Evolutionary conservation across 768 basidiomycete species (phyloP).

Genomic region (Agrocybe chaxingu): DNA sequence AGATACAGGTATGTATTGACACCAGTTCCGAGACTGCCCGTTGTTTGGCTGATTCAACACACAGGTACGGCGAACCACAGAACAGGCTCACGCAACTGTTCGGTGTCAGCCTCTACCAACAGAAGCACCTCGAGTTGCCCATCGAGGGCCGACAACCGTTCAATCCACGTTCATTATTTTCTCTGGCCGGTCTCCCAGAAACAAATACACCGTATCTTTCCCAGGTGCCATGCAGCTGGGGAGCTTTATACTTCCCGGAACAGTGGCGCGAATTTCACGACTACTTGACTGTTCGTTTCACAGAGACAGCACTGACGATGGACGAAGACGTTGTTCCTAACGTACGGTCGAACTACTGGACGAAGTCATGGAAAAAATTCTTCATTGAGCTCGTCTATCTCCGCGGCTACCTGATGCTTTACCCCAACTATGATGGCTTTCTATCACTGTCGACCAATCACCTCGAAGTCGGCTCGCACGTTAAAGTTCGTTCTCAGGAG

Average conservation of each 20-base stretch:
- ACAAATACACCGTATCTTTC: slow-evolving; percentile 74
- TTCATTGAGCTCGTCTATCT: slow-evolving; percentile 85
- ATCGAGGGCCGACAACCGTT: slow-evolving; percentile 66
- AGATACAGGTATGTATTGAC: slow-evolving; percentile 57
- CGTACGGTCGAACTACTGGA: slow-evolving; percentile 81
- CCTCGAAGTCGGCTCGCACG: slow-evolving; percentile 81
- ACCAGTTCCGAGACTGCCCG: neutral
- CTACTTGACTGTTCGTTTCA: slow-evolving; percentile 71
- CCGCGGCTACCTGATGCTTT: slow-evolving; percentile 84
- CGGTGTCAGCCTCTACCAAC: slow-evolving; percentile 85
- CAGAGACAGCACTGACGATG: slow-evolving; percentile 40
- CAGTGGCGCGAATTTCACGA: slow-evolving; percentile 86
- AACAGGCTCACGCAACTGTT: slow-evolving; percentile 51
- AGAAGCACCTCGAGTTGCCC: slow-evolving; percentile 74
- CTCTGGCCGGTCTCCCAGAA: slow-evolving; percentile 30
- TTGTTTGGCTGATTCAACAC: neutral
- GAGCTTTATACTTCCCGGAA: slow-evolving; percentile 86
- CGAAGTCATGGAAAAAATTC: slow-evolving; percentile 83
- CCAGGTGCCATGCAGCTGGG: slow-evolving; percentile 89
- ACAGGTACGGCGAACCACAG: slow-evolving; percentile 51
- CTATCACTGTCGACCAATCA: slow-evolving; percentile 87
- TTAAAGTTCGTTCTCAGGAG: slow-evolving; percentile 53
- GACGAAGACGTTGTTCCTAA: slow-evolving; percentile 57
- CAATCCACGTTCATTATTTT: slow-evolving; percentile 61
- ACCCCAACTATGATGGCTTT: slow-evolving; percentile 76